Evolutionary conservation across 192 early-diverging fungal genomes (phyloP).

Genomic region (Rhizophlyctis rosea): DNA sequence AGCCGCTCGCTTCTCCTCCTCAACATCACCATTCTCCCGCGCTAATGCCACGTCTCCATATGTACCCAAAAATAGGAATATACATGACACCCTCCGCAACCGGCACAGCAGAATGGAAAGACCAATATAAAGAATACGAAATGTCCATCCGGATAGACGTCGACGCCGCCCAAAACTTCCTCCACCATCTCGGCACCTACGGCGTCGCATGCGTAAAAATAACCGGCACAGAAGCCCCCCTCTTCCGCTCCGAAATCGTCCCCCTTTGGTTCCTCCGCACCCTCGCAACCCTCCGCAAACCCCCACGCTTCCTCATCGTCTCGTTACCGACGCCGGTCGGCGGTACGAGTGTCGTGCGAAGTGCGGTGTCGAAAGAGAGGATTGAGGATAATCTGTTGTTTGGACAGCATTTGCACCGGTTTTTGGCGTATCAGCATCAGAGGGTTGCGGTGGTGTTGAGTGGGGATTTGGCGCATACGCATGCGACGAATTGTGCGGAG

Average conservation of each 20-base stretch:
- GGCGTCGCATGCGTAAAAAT: slow-evolving; percentile 21
- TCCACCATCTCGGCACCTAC: slow-evolving; percentile 19
- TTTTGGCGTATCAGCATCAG: slow-evolving; percentile 10
- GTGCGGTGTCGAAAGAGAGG: slow-evolving; percentile 15
- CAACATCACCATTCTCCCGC: not conserved
- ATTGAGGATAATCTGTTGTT: slow-evolving; percentile 17
- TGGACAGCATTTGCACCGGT: slow-evolving; percentile 20
- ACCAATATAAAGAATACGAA: slow-evolving; percentile 7
- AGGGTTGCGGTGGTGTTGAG: slow-evolving; percentile 11
- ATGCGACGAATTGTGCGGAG: slow-evolving; percentile 17
- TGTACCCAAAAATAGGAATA: slow-evolving; percentile 7
- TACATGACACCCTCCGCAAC: slow-evolving; percentile 27
- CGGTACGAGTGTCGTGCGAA: slow-evolving; percentile 16
- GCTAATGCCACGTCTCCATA: not conserved
- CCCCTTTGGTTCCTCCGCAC: slow-evolving; percentile 25
- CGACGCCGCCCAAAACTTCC: slow-evolving; percentile 16
- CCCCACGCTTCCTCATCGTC: slow-evolving; percentile 16
- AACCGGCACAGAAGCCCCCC: slow-evolving; percentile 23
- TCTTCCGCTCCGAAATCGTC: slow-evolving; percentile 18
- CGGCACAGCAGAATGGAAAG: slow-evolving; percentile 5
- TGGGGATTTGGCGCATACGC: slow-evolving; percentile 22
- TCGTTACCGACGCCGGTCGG: slow-evolving; percentile 22
- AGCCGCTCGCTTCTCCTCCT: not conserved
- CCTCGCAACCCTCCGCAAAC: slow-evolving; percentile 1
- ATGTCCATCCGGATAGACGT: slow-evolving; percentile 21